A percentile compares a stretch with the other conserved stretches of the same genome.
Conservation (phyloP, 257 asterid genomes). For the Hygrophila difformis region DNA sequence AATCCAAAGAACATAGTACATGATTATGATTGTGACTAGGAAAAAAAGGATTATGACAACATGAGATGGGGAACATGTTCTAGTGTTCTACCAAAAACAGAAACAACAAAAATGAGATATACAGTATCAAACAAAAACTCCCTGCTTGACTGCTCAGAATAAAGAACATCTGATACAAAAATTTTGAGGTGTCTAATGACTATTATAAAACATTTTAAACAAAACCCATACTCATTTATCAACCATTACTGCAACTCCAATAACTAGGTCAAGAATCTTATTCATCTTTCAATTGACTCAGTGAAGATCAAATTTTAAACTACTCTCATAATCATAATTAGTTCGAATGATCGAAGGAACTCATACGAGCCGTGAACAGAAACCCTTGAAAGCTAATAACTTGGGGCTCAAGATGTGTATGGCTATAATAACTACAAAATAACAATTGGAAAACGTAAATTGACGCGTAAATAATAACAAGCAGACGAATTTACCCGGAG, state of each 20-base stretch:
- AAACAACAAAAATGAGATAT: neutral
- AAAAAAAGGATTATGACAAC: neutral
- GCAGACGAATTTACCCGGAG: neutral
- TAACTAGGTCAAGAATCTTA: neutral
- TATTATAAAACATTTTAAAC: too few relatives aligned
- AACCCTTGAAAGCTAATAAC: constrained; percentile 7
- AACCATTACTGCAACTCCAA: constrained; percentile 2
- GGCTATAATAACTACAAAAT: constrained; percentile 7
- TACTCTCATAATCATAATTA: neutral
- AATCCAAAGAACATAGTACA: neutral
- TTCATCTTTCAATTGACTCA: neutral
- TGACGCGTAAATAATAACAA: neutral
- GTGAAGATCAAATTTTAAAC: neutral
- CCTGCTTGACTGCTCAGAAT: neutral
- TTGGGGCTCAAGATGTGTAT: neutral
- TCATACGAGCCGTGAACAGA: constrained; percentile 2
- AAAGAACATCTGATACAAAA: neutral
- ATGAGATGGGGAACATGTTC: neutral
- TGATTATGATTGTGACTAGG: too few relatives aligned
- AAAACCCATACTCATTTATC: too few relatives aligned
- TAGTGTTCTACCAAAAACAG: neutral
- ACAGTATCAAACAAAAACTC: neutral
- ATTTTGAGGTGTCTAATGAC: neutral
- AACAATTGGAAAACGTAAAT: constrained; percentile 4
- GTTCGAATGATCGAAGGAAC: constrained; percentile 1